A percentile compares a stretch with the other conserved stretches of the same genome.
Evolutionary conservation across 495 filamentous ascomycete genomes (phyloP).

Genomic region (Geopyxis carbonaria): DNA sequence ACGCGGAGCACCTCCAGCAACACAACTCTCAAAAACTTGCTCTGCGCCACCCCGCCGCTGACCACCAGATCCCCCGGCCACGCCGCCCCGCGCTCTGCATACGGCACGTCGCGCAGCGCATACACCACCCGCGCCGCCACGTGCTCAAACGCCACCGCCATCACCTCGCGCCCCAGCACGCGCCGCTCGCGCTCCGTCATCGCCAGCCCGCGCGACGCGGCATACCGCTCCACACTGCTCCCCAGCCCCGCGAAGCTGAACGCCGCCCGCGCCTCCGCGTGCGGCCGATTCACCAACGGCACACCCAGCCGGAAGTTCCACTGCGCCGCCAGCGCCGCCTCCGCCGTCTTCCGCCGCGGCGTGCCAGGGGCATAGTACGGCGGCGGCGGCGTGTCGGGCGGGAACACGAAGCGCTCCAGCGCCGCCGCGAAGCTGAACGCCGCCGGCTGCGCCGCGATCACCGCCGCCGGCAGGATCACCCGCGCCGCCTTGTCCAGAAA

Average conservation of each 20-base stretch:
- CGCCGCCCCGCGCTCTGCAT: constrained; percentile 6
- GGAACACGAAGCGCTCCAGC: constrained; percentile 66
- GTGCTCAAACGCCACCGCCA: constrained; percentile 81
- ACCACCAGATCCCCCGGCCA: constrained; percentile 47
- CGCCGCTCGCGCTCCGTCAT: constrained; percentile 36
- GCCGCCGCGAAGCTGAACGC: constrained; percentile 56
- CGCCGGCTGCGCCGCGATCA: constrained; percentile 18
- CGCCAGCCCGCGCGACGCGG: constrained; percentile 14
- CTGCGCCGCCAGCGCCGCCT: constrained; percentile 4
- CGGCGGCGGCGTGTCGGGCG: constrained; percentile 24
- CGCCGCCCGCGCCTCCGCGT: constrained; percentile 27
- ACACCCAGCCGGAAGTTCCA: constrained; percentile 12
- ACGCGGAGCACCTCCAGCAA: constrained; percentile 44
- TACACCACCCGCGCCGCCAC: constrained; percentile 54
- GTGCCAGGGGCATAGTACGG: constrained; percentile 16
- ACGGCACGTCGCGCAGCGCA: constrained; percentile 35
- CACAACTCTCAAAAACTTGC: constrained; percentile 54
- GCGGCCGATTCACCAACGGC: constrained; percentile 13
- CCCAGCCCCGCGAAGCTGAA: constrained; percentile 52
- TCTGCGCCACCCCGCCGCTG: constrained; percentile 77
- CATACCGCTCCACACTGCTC: constrained; percentile 34
- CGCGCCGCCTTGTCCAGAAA: constrained; percentile 71
- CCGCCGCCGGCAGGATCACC: constrained; percentile 41
- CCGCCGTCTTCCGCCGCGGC: constrained; percentile 19
- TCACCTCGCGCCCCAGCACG: constrained; percentile 47